Base-by-base conservation (phyloP, 805 yeast genomes). In the Schizosaccharomyces octosporus region DNA sequence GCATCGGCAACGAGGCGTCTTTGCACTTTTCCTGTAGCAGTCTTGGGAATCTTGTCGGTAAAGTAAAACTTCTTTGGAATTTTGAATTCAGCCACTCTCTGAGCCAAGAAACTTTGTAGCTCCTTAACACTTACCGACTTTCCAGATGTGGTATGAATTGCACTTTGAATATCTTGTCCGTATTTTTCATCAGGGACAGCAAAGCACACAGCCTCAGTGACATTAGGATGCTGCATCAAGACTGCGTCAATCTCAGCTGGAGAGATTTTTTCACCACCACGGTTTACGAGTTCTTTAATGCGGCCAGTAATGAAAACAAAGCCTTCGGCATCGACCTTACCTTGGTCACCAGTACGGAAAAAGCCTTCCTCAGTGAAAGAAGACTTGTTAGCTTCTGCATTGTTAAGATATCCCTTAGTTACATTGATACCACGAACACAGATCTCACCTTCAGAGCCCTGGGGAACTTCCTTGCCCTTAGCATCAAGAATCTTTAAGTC, bases 301-400 rank as follows among this genome's bases (percentile, higher is more conserved):
- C 89, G 75, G 42, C 89, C 88, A 32, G 86, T 82, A 64, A 83
- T 73, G 13, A 76, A 74, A 39, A 83, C 70, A 67, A 80, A 79
- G 0, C 83, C 82, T 61, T 82, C 83, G 4, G 69, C 66, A 67
- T 82, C 85, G 60, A 79, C 69, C 65, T 71, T 76, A 1, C 88
- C 89, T 68, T 84, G 85, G 68, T 84, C 93, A 59, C 93, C 93
- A 4, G 93, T 84, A 64, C 86, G 77, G 78, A 84, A 84, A 70
- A 75, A 83, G 42, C 81, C 81, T 61, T 71, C 65, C 11, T 21
- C 7, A 13, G 87, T 81, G 71, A 81, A 83, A 42, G 83, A 76
- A 65, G 81, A 87, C 48, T 72, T 73, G 64, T 85, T 84, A 48
- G 89, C 90, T 70, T 81, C 81, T 42, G 76, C 77, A 68, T 85